Evolutionary conservation across 2,329 filamentous ascomycete genomes (phyloP).

Genomic region (Aureobasidium sp.): DNA sequence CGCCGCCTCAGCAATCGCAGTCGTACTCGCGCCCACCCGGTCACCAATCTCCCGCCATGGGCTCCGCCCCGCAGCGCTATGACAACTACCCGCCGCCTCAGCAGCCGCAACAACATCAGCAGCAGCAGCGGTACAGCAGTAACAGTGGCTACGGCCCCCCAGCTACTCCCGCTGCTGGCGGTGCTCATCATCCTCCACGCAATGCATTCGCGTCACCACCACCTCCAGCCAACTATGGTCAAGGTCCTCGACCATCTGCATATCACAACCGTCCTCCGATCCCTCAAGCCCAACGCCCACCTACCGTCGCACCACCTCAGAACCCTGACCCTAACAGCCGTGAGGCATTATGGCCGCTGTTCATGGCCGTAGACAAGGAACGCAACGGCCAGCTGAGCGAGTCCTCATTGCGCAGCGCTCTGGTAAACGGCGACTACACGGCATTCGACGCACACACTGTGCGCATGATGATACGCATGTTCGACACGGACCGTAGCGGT

Average conservation of each 20-base stretch:
- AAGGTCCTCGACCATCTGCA: constrained; percentile 49
- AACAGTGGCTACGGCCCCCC: constrained; percentile 30
- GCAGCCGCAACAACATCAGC: constrained; percentile 24
- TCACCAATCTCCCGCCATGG: constrained; percentile 10
- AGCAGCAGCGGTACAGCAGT: constrained; percentile 29
- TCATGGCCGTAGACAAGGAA: constrained; percentile 83
- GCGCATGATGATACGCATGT: constrained; percentile 99
- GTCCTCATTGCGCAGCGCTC: constrained; percentile 74
- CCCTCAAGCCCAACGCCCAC: constrained; percentile 38
- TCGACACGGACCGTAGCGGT: constrained; percentile 82
- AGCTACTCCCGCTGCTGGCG: constrained; percentile 17
- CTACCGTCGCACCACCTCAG: constrained; percentile 41
- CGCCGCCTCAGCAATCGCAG: constrained; percentile 25
- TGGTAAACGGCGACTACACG: constrained; percentile 95
- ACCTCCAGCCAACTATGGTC: constrained; percentile 44
- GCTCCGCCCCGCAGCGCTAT: background rate
- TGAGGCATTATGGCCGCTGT: constrained; percentile 69
- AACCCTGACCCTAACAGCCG: constrained; percentile 54
- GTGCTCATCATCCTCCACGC: constrained; percentile 18
- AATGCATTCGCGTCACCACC: constrained; percentile 37
- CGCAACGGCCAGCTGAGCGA: constrained; percentile 77
- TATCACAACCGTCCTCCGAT: constrained; percentile 55
- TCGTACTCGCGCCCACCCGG: constrained; percentile 10
- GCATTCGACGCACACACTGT: constrained; percentile 91
- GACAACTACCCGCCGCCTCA: constrained; percentile 17